Percentiles rank a stretch among this genome's conserved stretches.
Conservation (phyloP, 208 protist species). For the Vickermania ingenoplastis region DNA sequence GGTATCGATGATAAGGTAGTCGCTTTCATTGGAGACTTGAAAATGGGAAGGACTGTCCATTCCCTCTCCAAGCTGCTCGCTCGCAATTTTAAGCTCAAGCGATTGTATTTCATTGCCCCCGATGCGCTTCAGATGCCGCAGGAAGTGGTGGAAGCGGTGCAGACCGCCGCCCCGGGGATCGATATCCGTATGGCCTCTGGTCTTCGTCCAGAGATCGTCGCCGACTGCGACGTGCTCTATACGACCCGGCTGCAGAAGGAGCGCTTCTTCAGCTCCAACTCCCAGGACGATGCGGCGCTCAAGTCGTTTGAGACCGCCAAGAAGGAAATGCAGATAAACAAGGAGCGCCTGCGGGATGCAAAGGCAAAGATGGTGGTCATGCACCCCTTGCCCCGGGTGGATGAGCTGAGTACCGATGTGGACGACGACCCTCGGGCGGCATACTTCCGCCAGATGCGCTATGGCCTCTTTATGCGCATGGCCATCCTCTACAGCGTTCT, state of each 20-base stretch:
- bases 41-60: conserved; percentile 96
- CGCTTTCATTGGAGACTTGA: conserved; percentile 95
- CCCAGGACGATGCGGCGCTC: conserved; percentile 37
- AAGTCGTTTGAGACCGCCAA: conserved; percentile 85
- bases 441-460: conserved; percentile 97
- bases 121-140: conserved; percentile 83
- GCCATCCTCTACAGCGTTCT: conserved; percentile 92
- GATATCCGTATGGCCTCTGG: conserved; percentile 12
- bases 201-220: conserved; percentile 53
- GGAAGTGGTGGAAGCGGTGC: conserved; percentile 59
- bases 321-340: conserved; percentile 58
- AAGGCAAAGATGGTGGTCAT: conserved; percentile 94
- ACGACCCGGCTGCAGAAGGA: conserved; percentile 97
- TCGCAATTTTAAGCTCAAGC: conserved; percentile 73
- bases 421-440: conserved; percentile 92
- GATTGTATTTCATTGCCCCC: conserved; percentile 88
- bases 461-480: conserved; percentile 98
- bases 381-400: conserved; percentile 96
- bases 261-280: conserved; percentile 68
- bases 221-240: conserved; percentile 94
- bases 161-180: conserved; percentile 23
- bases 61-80: conserved; percentile 90
- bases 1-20: conserved; percentile 86
- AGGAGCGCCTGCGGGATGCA: conserved; percentile 44
- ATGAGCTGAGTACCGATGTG: conserved; percentile 92